Conservation (phyloP, 116 monocot genomes). For the Papilionanthe hybrid region DNA sequence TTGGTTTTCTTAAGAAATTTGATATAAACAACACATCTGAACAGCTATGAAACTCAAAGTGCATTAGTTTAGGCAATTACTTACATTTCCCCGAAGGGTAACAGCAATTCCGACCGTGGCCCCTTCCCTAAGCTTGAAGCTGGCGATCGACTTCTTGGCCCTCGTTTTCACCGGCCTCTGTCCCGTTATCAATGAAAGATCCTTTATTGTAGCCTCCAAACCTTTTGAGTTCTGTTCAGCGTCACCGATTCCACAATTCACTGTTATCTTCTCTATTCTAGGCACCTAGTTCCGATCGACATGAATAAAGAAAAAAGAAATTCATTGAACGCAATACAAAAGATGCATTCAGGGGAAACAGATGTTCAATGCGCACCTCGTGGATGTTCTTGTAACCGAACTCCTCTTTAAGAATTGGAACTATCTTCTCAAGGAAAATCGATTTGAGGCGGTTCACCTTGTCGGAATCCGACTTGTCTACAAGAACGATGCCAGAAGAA, state of each 20-base stretch:
- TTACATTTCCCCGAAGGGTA: slow-evolving; percentile 56
- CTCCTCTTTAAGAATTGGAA: slow-evolving; percentile 70
- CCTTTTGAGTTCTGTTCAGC: slow-evolving; percentile 92
- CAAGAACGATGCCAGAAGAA: slow-evolving; percentile 51
- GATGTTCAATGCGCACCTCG: slow-evolving; percentile 37
- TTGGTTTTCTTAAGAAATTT: not conserved
- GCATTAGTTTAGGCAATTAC: slow-evolving; percentile 8
- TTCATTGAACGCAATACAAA: not conserved
- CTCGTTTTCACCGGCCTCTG: slow-evolving; percentile 88
- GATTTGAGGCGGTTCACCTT: slow-evolving; percentile 61
- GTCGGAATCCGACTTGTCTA: slow-evolving; percentile 62
- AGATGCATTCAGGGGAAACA: not conserved
- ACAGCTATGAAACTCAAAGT: not conserved
- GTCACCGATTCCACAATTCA: slow-evolving; percentile 96
- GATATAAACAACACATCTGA: not conserved
- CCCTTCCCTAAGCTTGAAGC: slow-evolving; percentile 85
- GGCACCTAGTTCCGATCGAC: slow-evolving; percentile 52
- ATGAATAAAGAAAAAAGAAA: not conserved
- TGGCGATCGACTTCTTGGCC: slow-evolving; percentile 74
- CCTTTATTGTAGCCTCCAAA: slow-evolving; percentile 77
- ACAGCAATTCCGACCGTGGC: slow-evolving; percentile 69
- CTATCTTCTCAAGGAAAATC: slow-evolving; percentile 57
- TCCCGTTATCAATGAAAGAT: slow-evolving; percentile 67
- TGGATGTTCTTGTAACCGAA: slow-evolving; percentile 85
- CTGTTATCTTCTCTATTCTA: slow-evolving; percentile 83